Conservation (phyloP, 2,329 filamentous ascomycete genomes). For the Tolypocladium ovalisporum region DNA sequence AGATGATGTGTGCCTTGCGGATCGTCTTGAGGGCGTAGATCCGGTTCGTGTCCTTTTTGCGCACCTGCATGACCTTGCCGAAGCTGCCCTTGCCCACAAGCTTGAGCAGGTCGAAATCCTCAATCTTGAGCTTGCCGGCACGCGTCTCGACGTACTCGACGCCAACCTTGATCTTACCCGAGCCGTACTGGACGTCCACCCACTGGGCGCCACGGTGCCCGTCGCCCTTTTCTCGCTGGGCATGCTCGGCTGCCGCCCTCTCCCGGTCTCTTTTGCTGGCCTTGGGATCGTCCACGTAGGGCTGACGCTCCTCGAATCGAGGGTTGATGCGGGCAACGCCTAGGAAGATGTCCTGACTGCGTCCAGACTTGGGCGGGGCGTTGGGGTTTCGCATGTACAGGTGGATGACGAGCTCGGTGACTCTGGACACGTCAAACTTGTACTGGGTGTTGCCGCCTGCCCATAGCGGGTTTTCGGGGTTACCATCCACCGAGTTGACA, state of each 20-base stretch:
- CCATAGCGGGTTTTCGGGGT: slow-evolving; percentile 89
- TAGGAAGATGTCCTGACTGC: slow-evolving; percentile 93
- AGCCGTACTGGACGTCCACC: slow-evolving; percentile 83
- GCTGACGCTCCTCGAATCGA: slow-evolving; percentile 72
- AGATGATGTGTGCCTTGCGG: slow-evolving; percentile 98
- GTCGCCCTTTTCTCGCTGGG: slow-evolving; percentile 33
- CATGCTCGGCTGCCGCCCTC: slow-evolving; percentile 60
- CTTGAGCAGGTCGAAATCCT: slow-evolving; percentile 95
- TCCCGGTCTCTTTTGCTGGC: slow-evolving; percentile 77
- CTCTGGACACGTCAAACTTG: slow-evolving; percentile 97
- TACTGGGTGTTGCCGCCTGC: slow-evolving; percentile 97
- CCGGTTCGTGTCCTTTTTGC: slow-evolving; percentile 93
- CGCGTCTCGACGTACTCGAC: slow-evolving; percentile 93
- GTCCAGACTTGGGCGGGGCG: slow-evolving; percentile 72
- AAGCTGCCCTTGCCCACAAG: slow-evolving; percentile 97
- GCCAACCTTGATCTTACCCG: slow-evolving; percentile 79
- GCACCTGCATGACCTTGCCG: slow-evolving; percentile 98
- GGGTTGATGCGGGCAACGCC: slow-evolving; percentile 85
- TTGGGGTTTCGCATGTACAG: slow-evolving; percentile 90
- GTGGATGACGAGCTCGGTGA: slow-evolving; percentile 83
- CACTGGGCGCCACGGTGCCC: slow-evolving; percentile 74
- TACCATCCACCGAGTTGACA: slow-evolving; percentile 92
- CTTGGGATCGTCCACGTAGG: slow-evolving; percentile 68
- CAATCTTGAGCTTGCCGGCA: slow-evolving; percentile 81
- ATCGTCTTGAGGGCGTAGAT: slow-evolving; percentile 99